Percentiles rank a stretch among this genome's conserved stretches.
These are phyloP conservation scores for Solanum sejunctum DNA, from an alignment of 257 asterid genomes.

Conservation along the genomic window DNA sequence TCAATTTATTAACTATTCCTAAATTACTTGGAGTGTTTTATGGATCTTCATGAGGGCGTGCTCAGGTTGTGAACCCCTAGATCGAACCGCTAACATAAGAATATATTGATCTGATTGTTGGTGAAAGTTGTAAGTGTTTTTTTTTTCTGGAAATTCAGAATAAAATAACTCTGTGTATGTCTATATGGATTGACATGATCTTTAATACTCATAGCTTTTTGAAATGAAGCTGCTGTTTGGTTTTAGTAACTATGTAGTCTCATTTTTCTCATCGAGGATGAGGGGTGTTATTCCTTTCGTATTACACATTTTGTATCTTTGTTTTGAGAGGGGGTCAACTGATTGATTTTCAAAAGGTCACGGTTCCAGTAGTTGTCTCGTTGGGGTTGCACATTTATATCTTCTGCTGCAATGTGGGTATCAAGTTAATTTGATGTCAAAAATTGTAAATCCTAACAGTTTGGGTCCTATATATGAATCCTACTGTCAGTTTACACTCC, in stretches of 20 bases:
- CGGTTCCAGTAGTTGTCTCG: background rate
- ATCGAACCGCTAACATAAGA: background rate
- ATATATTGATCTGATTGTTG: background rate
- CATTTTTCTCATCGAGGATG: background rate
- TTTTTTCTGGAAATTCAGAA: background rate
- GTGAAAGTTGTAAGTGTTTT: background rate
- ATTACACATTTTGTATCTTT: background rate
- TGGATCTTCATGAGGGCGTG: background rate
- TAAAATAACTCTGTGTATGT: background rate
- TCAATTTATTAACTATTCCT: background rate
- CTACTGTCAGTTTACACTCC: background rate
- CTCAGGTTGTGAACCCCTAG: background rate
- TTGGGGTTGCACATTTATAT: background rate
- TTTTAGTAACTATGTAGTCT: background rate
- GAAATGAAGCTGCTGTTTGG: background rate
- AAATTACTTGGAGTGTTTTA: background rate
- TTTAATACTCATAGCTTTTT: background rate
- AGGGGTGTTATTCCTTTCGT: background rate
- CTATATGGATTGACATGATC: background rate
- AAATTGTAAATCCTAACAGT: background rate
- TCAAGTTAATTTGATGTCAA: background rate
- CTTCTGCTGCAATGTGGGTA: background rate
- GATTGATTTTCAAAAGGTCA: background rate
- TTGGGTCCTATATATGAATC: background rate
- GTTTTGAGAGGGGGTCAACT: background rate